Conservation (phyloP, 73 alveolate genomes). For the Tetrahymena thermophila region DNA sequence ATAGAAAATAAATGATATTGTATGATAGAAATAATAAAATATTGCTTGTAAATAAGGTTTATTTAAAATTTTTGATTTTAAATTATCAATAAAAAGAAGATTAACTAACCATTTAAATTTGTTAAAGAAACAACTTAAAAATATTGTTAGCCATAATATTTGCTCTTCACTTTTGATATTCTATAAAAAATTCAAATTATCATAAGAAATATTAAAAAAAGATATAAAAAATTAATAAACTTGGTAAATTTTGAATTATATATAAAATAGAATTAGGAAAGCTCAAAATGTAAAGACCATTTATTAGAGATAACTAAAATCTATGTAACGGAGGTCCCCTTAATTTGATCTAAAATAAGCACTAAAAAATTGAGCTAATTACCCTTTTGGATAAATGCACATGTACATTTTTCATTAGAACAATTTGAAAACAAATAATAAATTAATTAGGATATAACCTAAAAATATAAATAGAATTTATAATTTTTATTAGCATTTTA, state of each 20-base stretch:
- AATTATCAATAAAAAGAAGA: background rate
- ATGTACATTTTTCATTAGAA: background rate
- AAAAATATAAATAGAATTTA: background rate
- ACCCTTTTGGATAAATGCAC: background rate
- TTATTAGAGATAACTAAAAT: background rate
- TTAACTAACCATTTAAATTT: background rate
- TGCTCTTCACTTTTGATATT: background rate
- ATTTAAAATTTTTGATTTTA: background rate
- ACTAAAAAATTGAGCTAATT: background rate
- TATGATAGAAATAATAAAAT: background rate
- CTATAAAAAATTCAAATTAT: background rate
- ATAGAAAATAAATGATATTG: background rate
- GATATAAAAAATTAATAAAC: background rate
- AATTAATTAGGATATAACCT: background rate
- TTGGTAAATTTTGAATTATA: background rate
- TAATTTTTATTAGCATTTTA: background rate
- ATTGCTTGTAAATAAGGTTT: background rate
- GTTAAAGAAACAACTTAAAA: background rate
- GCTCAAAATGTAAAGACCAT: background rate
- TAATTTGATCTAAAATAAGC: background rate
- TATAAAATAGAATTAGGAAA: background rate
- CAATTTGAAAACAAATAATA: background rate
- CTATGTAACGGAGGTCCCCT: background rate
- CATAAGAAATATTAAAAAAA: background rate
- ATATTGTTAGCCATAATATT: background rate